Base-by-base conservation (phyloP, 495 filamentous ascomycete species). In the Trichoderma parareesei region DNA sequence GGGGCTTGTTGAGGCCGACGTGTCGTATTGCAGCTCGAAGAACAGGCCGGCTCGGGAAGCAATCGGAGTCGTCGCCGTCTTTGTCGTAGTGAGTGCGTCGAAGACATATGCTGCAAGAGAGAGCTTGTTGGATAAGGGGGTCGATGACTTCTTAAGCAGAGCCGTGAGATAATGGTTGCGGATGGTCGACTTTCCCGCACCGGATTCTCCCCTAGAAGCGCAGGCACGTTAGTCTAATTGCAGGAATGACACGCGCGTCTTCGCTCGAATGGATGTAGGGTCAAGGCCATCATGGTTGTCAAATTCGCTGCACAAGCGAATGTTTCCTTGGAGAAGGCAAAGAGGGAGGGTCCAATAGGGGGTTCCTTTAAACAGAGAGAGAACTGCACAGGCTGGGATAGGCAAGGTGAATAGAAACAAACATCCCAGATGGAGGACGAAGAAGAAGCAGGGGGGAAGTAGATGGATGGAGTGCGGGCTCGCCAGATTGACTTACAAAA, bases 41-140 rank as follows among this genome's bases (percentile, higher is more conserved):
- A 97, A 96, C 14, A 98, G 84, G 65, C 94, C 94, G 6, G 94
- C 88, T 74, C 96, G 97, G 14, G 93, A 97, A 35, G 94, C 94
- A 6, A 91, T 96, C 1, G 93, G 93, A 0, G 93, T 97, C 6
- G 93, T 97, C 20, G 91, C 83, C 18, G 93, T 96, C 79, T 98
- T 98, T n/a, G 93, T 98, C 7, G 94, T 97, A 4, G 94, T 98
- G 48, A 98, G 82, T 7, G 92, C 88, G 73, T 98, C 94, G 74
- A 98, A 97, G 35, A 97, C 84, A 73, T 96, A 98, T 13, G 92
- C 87, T 42, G 94, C 93, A 43, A 93, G 90, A 3, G 92, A 97
- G 33, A 97, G 81, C 74, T 97, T 98, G 65, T 86, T 88, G 2
- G 93, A 97, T 4, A 98, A 77, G 1, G 94, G 94, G 8, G 94